Conservation (phyloP, 202 grass and related monocot genomes). For the Dendrocalamus latiflorus region DNA sequence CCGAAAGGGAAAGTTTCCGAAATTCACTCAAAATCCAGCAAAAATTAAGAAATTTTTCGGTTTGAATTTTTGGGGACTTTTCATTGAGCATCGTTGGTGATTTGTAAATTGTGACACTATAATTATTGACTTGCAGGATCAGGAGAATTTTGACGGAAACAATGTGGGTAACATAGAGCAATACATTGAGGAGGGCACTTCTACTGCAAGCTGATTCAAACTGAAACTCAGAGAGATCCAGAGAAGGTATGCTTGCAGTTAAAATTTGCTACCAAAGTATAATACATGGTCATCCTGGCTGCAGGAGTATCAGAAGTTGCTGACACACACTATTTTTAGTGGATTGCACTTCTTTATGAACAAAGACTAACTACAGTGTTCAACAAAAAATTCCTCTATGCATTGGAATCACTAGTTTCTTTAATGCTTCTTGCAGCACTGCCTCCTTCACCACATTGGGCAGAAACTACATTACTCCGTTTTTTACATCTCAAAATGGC, state of each 20-base stretch:
- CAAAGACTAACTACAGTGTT: background rate
- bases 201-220: constrained; percentile 37
- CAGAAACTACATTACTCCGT: constrained; percentile 57
- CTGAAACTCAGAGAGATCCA: constrained; percentile 48
- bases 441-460: constrained; percentile 51
- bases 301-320: background rate
- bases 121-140: constrained; percentile 24
- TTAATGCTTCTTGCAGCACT: constrained; percentile 34
- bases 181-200: constrained; percentile 31
- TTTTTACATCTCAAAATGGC: constrained; percentile 52
- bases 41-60: too few species aligned
- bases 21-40: too few species aligned
- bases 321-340: background rate
- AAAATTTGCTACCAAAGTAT: background rate
- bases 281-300: background rate
- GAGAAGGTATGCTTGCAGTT: constrained; percentile 35
- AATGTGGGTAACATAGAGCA: constrained; percentile 27
- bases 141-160: constrained; percentile 26
- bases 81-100: background rate
- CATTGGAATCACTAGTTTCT: background rate
- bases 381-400: background rate
- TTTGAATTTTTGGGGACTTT: too few species aligned
- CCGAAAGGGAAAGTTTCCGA: too few species aligned
- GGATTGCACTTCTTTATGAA: background rate
- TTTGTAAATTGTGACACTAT: background rate